Evolutionary conservation across 345 rosid genomes (phyloP).

Genomic region (Brassica napus): Da-Ae NC_063447.1:5709501-5710000

Average conservation of each 20-base stretch:
- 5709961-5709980: neutral
- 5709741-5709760: no score
- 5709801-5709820: no score
- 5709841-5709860: neutral
- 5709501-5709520: neutral
- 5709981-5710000: slow-evolving; percentile 6
- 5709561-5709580: neutral
- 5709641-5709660: no score
- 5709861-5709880: neutral
- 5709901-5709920: slow-evolving; percentile 33
- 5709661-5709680: no score
- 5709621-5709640: no score
- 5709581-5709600: neutral
- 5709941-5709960: no score
- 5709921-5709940: slow-evolving; percentile 9
- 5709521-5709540: neutral
- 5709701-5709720: no score
- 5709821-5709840: no score
- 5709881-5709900: neutral
- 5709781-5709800: no score
- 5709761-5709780: no score
- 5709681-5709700: no score
- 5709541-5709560: neutral
- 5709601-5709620: neutral
- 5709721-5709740: no score